phyloP scores from a whole-genome alignment of 768 basidiomycete species.

The Trametopsis cervina region DNA sequence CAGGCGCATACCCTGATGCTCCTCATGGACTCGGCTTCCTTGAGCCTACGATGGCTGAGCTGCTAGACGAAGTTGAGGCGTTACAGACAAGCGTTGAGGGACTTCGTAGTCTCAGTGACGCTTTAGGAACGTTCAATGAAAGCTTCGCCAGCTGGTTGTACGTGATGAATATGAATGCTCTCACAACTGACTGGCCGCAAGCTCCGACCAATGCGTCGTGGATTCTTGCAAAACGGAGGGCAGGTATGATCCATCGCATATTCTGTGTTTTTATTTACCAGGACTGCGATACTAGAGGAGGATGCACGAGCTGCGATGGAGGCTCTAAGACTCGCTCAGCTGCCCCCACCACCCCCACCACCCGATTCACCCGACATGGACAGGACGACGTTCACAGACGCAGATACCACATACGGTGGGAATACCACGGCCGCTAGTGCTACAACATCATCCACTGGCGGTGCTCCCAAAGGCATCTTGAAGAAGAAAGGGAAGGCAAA shows the following conservation, averaged over 20 bases:
- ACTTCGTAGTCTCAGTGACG: conserved; percentile 63
- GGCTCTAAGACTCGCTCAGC: conserved; percentile 34
- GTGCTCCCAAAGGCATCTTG: conserved; percentile 28
- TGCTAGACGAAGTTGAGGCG: conserved; percentile 82
- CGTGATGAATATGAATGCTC: conserved; percentile 89
- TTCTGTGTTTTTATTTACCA: background rate
- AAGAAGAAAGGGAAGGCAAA: conserved; percentile 59
- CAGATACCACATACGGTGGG: conserved; percentile 25
- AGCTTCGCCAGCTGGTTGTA: conserved; percentile 89
- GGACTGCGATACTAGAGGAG: conserved; percentile 41
- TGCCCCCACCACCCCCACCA: conserved; percentile 17
- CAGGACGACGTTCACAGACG: conserved; percentile 23
- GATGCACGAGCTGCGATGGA: conserved; percentile 52
- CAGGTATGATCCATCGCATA: conserved; percentile 34
- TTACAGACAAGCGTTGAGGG: conserved; percentile 71
- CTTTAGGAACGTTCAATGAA: conserved; percentile 85
- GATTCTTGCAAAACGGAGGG: conserved; percentile 47
- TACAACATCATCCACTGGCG: conserved; percentile 31
- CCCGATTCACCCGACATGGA: conserved; percentile 20
- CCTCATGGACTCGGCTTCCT: conserved; percentile 83
- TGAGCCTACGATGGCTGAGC: conserved; percentile 75
- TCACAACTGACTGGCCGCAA: conserved; percentile 91
- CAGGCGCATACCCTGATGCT: conserved; percentile 63
- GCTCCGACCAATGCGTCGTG: conserved; percentile 31
- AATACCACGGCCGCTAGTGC: conserved; percentile 34